Evolutionary conservation across 2,329 filamentous ascomycete genomes (phyloP).

Genomic region (Xylariomycetidae sp.): DNA sequence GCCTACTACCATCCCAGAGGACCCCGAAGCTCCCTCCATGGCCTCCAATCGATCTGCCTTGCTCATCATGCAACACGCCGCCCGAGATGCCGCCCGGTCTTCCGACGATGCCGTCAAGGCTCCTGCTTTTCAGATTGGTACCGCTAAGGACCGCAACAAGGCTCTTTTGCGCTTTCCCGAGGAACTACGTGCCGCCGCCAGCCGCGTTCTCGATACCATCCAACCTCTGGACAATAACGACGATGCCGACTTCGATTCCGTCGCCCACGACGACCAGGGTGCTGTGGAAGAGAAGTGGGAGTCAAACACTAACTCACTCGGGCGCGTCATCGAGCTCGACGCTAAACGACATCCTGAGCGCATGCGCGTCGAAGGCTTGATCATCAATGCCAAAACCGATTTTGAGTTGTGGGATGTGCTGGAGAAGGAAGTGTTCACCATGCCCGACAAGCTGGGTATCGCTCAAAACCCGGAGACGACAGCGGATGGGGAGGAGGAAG

Average conservation of each 20-base stretch:
- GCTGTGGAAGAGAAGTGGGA: constrained; percentile 15
- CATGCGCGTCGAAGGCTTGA: constrained; percentile 45
- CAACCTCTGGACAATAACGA: constrained; percentile 5
- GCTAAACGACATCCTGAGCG: constrained; percentile 41
- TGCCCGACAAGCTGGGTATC: constrained; percentile 54
- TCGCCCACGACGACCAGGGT: neutral
- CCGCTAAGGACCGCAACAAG: constrained; percentile 27
- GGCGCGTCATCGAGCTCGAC: constrained; percentile 32
- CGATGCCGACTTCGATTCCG: constrained; percentile 1
- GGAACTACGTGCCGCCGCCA: constrained; percentile 34
- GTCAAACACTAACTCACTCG: constrained; percentile 14
- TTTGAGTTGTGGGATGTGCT: constrained; percentile 63
- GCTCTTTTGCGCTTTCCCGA: constrained; percentile 36
- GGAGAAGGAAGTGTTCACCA: constrained; percentile 61
- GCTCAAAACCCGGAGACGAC: constrained; percentile 16
- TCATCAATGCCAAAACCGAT: constrained; percentile 56
- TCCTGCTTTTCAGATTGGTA: constrained; percentile 14
- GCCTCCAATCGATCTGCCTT: constrained; percentile 16
- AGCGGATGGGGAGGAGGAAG: neutral
- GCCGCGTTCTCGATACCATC: constrained; percentile 31
- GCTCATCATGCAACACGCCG: constrained; percentile 25
- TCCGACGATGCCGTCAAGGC: constrained; percentile 11
- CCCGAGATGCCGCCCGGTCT: constrained; percentile 16
- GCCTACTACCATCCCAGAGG: constrained; percentile 10
- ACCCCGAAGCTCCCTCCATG: constrained; percentile 5